Conservation (phyloP, 179 eudicot species). For the Actinidia arguta region DNA sequence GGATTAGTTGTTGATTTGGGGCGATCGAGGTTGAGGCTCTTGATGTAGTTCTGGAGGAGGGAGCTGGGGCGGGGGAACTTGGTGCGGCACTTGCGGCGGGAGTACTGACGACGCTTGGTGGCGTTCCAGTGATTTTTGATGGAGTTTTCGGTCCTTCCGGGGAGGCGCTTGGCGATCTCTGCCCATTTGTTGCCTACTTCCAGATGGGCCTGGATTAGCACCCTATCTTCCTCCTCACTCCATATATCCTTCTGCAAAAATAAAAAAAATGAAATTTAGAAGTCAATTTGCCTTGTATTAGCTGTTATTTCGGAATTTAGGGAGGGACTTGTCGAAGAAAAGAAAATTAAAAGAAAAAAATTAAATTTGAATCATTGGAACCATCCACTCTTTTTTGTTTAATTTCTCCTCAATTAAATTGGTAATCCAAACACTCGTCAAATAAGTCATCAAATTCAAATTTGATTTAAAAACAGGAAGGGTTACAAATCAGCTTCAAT, state of each 20-base stretch:
- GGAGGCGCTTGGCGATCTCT: conserved; percentile 73
- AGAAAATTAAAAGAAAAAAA: no score
- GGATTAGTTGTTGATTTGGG: conserved; percentile 14
- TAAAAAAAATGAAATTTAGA: background rate
- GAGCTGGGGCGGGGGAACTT: conserved; percentile 68
- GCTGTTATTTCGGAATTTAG: no score
- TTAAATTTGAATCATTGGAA: no score
- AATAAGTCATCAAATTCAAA: no score
- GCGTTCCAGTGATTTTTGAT: conserved; percentile 99
- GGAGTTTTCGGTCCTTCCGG: conserved; percentile 91
- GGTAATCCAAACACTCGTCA: no score
- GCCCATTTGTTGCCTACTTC: conserved; percentile 71
- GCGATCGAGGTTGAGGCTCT: conserved; percentile 58
- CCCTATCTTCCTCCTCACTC: conserved; percentile 90
- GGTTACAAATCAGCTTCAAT: no score
- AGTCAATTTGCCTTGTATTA: no score
- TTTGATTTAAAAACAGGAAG: no score
- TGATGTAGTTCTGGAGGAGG: conserved; percentile 80
- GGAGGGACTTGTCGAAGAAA: no score
- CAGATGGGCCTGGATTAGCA: conserved; percentile 67
- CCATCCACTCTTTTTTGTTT: no score
- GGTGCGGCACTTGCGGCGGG: conserved; percentile 71
- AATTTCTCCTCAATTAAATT: no score
- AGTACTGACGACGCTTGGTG: conserved; percentile 80
- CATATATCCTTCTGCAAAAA: conserved; percentile 76